phyloP scores from a whole-genome alignment of 345 rosid species.

The Anastatica hierochuntica region DNA sequence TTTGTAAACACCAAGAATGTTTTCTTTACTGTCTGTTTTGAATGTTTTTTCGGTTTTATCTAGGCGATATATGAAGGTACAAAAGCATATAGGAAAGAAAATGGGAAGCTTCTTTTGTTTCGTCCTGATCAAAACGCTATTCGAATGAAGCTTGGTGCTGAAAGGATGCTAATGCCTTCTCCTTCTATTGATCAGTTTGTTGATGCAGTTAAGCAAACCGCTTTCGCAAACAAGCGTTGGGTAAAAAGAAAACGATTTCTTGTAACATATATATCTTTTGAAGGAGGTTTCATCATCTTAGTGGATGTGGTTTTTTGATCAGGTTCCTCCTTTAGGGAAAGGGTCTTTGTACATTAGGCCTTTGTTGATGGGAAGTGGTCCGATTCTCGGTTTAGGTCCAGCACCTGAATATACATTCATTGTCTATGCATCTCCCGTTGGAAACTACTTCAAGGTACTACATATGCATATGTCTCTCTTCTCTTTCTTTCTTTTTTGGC shows the following conservation, averaged over 20 bases:
- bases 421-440: slow-evolving; percentile 75
- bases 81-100: slow-evolving; percentile 70
- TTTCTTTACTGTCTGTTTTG: background rate
- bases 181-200: slow-evolving; percentile 72
- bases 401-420: slow-evolving; percentile 83
- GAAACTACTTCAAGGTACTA: slow-evolving; percentile 78
- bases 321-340: slow-evolving; percentile 84
- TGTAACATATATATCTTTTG: background rate
- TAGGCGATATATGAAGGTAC: slow-evolving; percentile 82
- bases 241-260: slow-evolving; percentile 27
- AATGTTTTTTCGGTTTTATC: background rate
- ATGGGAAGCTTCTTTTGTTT: slow-evolving; percentile 55
- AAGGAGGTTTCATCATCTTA: too few relatives aligned
- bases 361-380: slow-evolving; percentile 82
- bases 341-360: slow-evolving; percentile 83
- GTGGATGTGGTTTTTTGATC: background rate
- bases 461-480: background rate
- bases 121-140: slow-evolving; percentile 79
- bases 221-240: slow-evolving; percentile 78
- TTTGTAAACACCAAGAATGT: slow-evolving; percentile 35
- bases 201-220: slow-evolving; percentile 65
- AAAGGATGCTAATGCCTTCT: slow-evolving; percentile 83
- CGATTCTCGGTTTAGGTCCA: slow-evolving; percentile 86
- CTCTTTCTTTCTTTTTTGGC: background rate
- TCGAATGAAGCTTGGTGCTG: slow-evolving; percentile 70